A percentile compares a stretch with the other conserved stretches of the same genome.
Conservation (phyloP, 768 basidiomycete genomes). For the Pulveroboletus ravenelii region DNA sequence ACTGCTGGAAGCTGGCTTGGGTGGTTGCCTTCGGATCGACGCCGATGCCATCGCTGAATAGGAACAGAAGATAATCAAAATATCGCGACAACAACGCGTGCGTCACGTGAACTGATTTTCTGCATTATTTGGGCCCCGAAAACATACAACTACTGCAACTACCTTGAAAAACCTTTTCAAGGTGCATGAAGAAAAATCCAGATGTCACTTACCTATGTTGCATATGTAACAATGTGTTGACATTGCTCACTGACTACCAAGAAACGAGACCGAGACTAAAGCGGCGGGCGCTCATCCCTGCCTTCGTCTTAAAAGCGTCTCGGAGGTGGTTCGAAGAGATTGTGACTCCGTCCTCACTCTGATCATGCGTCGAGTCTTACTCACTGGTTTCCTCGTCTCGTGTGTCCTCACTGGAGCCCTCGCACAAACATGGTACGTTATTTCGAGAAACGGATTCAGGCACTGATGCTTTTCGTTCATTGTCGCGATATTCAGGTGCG, state of each 20-base stretch:
- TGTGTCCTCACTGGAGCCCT: conserved; percentile 9
- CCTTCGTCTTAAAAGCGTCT: background rate
- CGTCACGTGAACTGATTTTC: conserved; percentile 23
- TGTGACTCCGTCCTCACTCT: background rate
- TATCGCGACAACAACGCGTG: conserved; percentile 16
- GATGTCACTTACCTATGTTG: too few species aligned
- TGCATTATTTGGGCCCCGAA: background rate
- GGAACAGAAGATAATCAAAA: background rate
- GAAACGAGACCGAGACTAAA: too few species aligned
- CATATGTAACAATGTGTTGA: too few species aligned
- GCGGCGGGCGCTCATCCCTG: too few species aligned
- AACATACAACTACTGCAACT: too few species aligned
- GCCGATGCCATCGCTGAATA: background rate
- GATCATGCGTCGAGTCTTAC: conserved; percentile 11
- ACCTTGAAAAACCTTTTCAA: too few species aligned
- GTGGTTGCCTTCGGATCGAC: conserved; percentile 2
- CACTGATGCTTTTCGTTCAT: background rate
- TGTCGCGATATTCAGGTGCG: conserved; percentile 39
- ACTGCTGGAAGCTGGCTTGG: conserved; percentile 5
- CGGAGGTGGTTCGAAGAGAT: too few species aligned
- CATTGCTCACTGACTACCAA: too few species aligned
- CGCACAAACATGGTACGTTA: conserved; percentile 30
- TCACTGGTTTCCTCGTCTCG: conserved; percentile 6
- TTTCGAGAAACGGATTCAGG: background rate
- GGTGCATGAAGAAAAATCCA: too few species aligned